A percentile compares a stretch with the other conserved stretches of the same genome.
phyloP scores from a whole-genome alignment of 306 rosid genomes.

The Biancaea sappan region DNA sequence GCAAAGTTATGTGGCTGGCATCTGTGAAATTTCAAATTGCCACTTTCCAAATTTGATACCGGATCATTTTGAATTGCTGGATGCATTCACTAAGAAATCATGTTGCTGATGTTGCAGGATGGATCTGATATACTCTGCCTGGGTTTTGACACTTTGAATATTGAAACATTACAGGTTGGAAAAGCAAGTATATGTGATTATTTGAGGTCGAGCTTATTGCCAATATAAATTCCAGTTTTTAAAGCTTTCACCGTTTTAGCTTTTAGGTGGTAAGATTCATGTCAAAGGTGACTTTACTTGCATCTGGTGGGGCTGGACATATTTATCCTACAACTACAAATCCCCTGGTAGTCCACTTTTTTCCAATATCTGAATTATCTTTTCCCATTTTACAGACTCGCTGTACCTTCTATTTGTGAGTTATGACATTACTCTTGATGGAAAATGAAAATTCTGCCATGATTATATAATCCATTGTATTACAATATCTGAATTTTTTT shows the following conservation, averaged over 20 bases:
- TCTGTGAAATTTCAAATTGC: conserved; percentile 24
- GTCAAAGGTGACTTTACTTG: conserved; percentile 92
- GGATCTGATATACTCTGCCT: conserved; percentile 72
- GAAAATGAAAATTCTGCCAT: conserved; percentile 10
- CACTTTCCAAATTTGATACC: conserved; percentile 8
- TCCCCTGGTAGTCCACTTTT: conserved; percentile 68
- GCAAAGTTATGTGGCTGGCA: conserved; percentile 12
- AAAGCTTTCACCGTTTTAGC: conserved; percentile 36
- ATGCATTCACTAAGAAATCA: conserved; percentile 35
- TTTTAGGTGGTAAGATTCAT: conserved; percentile 86
- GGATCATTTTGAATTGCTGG: conserved; percentile 26
- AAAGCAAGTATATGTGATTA: conserved; percentile 15
- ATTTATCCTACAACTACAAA: conserved; percentile 92
- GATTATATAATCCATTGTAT: conserved; percentile 1
- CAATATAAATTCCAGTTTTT: conserved; percentile 17
- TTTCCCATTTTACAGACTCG: conserved; percentile 6
- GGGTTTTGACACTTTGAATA: conserved; percentile 85
- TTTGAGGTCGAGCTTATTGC: conserved; percentile 19
- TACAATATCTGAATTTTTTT: background rate
- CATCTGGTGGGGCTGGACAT: conserved; percentile 98
- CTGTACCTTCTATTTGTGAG: conserved; percentile 17
- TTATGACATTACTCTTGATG: conserved; percentile 10
- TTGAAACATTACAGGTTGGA: conserved; percentile 78
- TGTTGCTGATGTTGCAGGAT: conserved; percentile 55
- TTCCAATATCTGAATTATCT: conserved; percentile 1